Evolutionary conservation across 129 eudicot genomes (phyloP).

Genomic region (Mikania micrantha): DNA sequence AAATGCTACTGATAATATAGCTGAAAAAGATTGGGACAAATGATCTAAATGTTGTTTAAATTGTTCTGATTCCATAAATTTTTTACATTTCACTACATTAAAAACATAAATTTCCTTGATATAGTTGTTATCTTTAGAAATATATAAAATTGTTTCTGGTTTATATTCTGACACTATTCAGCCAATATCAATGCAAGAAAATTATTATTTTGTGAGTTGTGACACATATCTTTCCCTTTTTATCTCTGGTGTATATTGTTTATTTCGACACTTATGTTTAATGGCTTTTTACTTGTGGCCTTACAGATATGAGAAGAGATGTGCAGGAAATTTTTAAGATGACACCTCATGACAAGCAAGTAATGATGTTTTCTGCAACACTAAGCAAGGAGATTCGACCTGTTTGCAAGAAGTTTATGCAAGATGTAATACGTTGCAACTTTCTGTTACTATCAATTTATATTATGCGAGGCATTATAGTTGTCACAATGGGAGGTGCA

Average conservation of each 20-base stretch:
- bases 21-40: no score
- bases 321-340: slow-evolving; percentile 92
- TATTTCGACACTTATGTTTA: background rate
- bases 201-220: background rate
- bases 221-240: background rate
- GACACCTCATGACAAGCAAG: slow-evolving; percentile 99
- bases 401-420: slow-evolving; percentile 97
- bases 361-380: slow-evolving; percentile 97
- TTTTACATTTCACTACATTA: background rate
- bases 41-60: no score
- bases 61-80: background rate
- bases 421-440: slow-evolving; percentile 70
- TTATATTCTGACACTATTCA: background rate
- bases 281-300: background rate
- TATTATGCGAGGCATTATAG: background rate
- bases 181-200: background rate
- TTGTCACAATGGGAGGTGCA: background rate
- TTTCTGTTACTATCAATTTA: slow-evolving; percentile 3
- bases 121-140: background rate
- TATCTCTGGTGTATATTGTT: background rate
- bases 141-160: background rate
- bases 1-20: background rate
- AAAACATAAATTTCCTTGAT: background rate
- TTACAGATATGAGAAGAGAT: slow-evolving; percentile 89
- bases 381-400: slow-evolving; percentile 99